Percentiles rank a stretch among this genome's conserved stretches.
phyloP scores from a whole-genome alignment of 768 basidiomycete genomes.

The Suillus spraguei region DNA sequence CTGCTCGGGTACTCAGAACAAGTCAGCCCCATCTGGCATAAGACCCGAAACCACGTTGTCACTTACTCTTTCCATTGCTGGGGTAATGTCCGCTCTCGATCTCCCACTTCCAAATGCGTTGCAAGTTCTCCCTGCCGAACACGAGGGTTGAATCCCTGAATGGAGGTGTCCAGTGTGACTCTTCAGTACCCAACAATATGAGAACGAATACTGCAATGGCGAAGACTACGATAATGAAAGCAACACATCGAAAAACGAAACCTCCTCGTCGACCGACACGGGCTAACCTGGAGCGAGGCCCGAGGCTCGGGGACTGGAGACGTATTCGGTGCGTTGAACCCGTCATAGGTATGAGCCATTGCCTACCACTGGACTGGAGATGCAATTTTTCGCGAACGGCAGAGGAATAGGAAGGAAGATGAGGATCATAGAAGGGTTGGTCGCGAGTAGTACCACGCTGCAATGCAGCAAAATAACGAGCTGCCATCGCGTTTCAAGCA shows the following conservation, averaged over 20 bases:
- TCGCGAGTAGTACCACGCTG: conserved; percentile 12
- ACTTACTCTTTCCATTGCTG: conserved; percentile 66
- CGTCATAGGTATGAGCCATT: conserved; percentile 58
- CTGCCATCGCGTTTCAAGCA: neutral
- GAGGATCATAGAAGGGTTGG: conserved; percentile 3
- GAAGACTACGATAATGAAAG: conserved; percentile 52
- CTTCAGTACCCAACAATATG: conserved; percentile 45
- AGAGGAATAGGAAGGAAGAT: conserved; percentile 26
- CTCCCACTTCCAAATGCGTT: conserved; percentile 94
- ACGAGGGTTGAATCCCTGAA: conserved; percentile 67
- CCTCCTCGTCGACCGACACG: conserved; percentile 58
- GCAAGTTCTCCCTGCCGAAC: conserved; percentile 69
- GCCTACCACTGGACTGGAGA: conserved; percentile 31
- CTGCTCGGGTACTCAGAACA: conserved; percentile 57
- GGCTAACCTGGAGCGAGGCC: conserved; percentile 45
- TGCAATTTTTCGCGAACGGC: conserved; percentile 43
- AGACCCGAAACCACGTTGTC: conserved; percentile 15
- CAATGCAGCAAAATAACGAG: conserved; percentile 15
- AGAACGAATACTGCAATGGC: conserved; percentile 43
- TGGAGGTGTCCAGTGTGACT: conserved; percentile 40
- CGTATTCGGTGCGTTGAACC: conserved; percentile 61
- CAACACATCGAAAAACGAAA: conserved; percentile 53
- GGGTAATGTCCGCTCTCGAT: conserved; percentile 89
- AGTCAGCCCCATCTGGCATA: conserved; percentile 8
- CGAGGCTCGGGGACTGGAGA: conserved; percentile 56